These are phyloP conservation scores for Aechmea fasciata DNA, from an alignment of 176 grass and related monocot species.

Conservation along the genomic window DNA sequence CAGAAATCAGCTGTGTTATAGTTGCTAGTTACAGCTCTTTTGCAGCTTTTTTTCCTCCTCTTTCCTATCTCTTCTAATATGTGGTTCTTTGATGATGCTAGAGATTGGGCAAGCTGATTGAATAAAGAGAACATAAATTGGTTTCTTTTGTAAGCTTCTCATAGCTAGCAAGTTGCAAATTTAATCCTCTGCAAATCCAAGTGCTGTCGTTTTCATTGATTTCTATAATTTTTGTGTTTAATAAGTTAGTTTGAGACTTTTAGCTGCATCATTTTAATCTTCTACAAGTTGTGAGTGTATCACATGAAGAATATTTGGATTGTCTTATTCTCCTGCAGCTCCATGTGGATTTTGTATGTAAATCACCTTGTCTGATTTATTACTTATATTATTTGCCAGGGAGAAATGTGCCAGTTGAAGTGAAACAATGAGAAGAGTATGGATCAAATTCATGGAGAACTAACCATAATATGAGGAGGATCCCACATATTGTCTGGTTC, in stretches of 20 bases:
- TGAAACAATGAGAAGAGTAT: conserved; percentile 4
- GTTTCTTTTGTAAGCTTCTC: too few species aligned
- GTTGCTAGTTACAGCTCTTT: too few species aligned
- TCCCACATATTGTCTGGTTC: too few species aligned
- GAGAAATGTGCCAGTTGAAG: conserved; percentile 5
- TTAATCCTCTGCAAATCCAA: too few species aligned
- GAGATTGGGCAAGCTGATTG: too few species aligned
- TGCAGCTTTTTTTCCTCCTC: too few species aligned
- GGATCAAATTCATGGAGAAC: not conserved
- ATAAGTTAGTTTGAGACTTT: not conserved
- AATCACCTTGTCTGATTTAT: not conserved
- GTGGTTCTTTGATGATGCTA: too few species aligned
- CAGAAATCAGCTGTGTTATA: conserved; percentile 6
- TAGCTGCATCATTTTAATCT: not conserved
- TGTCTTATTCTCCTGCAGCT: not conserved
- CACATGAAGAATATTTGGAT: not conserved
- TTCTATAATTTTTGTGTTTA: too few species aligned
- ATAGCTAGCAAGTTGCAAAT: too few species aligned
- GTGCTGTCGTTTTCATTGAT: too few species aligned
- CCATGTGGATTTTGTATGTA: not conserved
- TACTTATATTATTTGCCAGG: conserved; percentile 11
- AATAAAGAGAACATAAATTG: too few species aligned
- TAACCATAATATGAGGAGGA: not conserved
- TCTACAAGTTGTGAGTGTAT: not conserved
- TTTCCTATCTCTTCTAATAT: too few species aligned